Base-by-base conservation (phyloP, 768 basidiomycete genomes). In the Strobilomyces confusus region DNA sequence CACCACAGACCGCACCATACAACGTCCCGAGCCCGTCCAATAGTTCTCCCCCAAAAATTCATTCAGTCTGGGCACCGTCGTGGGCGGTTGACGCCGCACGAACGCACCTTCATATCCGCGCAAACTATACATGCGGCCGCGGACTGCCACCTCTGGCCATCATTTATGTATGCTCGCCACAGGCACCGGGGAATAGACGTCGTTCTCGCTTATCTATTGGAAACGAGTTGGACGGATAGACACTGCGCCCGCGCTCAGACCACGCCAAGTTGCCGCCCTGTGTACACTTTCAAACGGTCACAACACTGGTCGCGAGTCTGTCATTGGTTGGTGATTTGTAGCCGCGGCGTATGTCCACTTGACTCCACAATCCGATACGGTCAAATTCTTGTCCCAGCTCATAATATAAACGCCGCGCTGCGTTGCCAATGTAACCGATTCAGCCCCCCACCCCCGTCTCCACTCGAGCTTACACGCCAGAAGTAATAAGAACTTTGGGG, bases 31-130 rank as follows among this genome's bases (percentile, higher is more conserved):
- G 36, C 33, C 34, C 37, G n/a, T 19, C 19, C 19, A 19, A 19
- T 38, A 38, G n/a, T n/a, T 37, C 40, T 38, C 49, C 51, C 58
- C 42, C 36, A 41, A 36, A 43, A 40, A 41, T 19, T 12, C 47
- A n/a, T 36, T 40, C 25, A 44, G 44, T 40, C 22, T 48, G 36
- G 36, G 36, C 36, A 17, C 36, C 36, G n/a, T 15, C 14, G 15
- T 23, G 48, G 47, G 59, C 60, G 45, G 56, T n/a, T 56, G 61
- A 52, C 41, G 52, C 51, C 47, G 48, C 29, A n/a, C 51, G 34
- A 55, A 47, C 54, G 42, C 58, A 52, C 44, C 37, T 57, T 69
- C 69, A 71, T 71, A 57, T 69, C 68, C 68, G 69, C 65, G 55
- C 59, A 60, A 55, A 48, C 58, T 40, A 11, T 49, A 44, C 56